Base-by-base conservation (phyloP, 768 basidiomycete species). In the Rhodocollybia butyracea region DNA sequence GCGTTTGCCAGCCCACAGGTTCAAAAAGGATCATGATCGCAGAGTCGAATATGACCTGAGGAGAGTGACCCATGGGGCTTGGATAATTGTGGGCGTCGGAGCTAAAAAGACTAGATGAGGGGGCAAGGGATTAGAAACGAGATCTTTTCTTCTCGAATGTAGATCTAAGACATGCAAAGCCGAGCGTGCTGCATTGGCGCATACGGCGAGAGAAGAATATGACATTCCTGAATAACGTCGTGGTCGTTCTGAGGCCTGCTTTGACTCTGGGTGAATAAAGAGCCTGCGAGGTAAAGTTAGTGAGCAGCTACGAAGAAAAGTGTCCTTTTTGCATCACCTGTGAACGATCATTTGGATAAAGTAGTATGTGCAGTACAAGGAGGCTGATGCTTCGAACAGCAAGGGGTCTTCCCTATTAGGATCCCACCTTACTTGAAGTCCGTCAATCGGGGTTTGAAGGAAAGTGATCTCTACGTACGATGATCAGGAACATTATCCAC, bases 131-230 rank as follows among this genome's bases (percentile, higher is more conserved):
- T 8, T 31, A 10, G 17, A 55, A 34, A 63, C 53, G 63, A 26
- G n/a, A 45, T 54, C 15, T 21, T 10, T 19, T n/a, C 1, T 61
- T 24, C 26, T 68, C 62, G 71, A 50, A 17, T 36, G 32, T n/a
- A 72, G 66, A 56, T 85, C 83, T 46, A 83, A 62, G 27, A 88
- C 73, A 50, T 83, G 83, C 19, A 74, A 73, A 40, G 75, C 79
- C 1, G 83, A 83, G 13, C 85, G 72, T 1, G 86, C 53, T 10
- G 53, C 41, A 26, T 54, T 54, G 21, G 53, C 43, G 21, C 53
- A 54, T 12, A 54, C 43, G 79, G 4, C 85, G 74, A 42, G 84
- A 85, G 39, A 80, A 77, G 66, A 83, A 85, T 55, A 86, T 84
- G 0, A 84, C 82, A 10, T 73, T 57, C 70, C 71, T 27, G 71